phyloP scores from a whole-genome alignment of 2,329 filamentous ascomycete genomes.

The Epichloe hybrida region DNA sequence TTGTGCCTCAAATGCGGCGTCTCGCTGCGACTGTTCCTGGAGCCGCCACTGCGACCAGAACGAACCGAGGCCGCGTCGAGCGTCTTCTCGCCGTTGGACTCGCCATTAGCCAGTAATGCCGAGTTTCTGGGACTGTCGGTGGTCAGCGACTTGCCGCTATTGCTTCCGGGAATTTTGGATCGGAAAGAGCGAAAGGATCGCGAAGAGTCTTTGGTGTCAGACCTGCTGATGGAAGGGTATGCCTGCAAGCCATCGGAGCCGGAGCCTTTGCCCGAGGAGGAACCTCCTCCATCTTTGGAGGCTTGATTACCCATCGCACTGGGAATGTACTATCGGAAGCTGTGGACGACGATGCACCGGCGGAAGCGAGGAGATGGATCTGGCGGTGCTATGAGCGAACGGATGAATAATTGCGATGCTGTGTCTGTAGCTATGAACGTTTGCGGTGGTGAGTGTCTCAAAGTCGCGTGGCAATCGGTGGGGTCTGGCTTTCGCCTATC shows the following conservation, averaged over 20 bases:
- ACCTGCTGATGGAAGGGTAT: constrained; percentile 82
- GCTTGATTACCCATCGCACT: constrained; percentile 60
- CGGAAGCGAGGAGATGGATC: constrained; percentile 7
- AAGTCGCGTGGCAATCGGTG: constrained; percentile 15
- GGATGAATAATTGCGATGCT: background rate
- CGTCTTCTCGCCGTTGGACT: constrained; percentile 43
- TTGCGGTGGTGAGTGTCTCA: constrained; percentile 13
- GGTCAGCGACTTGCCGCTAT: constrained; percentile 29
- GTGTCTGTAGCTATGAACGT: background rate
- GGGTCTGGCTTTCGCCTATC: constrained; percentile 5
- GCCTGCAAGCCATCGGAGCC: constrained; percentile 50
- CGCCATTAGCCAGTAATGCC: constrained; percentile 48
- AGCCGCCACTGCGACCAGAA: constrained; percentile 48
- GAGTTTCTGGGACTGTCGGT: constrained; percentile 75
- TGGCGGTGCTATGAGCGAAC: background rate
- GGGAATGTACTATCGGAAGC: background rate
- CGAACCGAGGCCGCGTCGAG: constrained; percentile 61
- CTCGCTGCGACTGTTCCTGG: constrained; percentile 32
- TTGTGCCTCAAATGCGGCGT: constrained; percentile 26
- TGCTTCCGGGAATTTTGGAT: constrained; percentile 75
- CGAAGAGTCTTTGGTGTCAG: constrained; percentile 84
- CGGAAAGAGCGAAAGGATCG: constrained; percentile 75
- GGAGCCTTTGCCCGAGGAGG: constrained; percentile 34
- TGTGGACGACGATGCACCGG: constrained; percentile 1
- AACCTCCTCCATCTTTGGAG: constrained; percentile 44